Conservation (phyloP, 306 rosid genomes). For the Vicia sativa region DNA sequence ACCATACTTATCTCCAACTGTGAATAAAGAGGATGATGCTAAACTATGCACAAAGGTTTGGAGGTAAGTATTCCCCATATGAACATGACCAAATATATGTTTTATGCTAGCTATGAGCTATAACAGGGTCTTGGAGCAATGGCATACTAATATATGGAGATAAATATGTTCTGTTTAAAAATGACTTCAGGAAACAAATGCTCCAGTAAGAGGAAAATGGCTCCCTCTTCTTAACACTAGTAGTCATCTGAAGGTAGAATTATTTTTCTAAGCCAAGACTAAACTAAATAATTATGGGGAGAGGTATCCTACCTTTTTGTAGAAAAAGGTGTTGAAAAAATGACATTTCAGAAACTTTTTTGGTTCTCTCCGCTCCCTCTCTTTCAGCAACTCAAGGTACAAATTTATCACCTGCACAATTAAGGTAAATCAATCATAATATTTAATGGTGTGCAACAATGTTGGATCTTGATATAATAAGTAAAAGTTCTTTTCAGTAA, state of each 20-base stretch:
- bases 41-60: background rate
- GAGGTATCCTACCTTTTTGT: constrained; percentile 70
- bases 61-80: too few relatives aligned
- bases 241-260: background rate
- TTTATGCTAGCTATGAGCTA: too few relatives aligned
- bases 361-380: constrained; percentile 88
- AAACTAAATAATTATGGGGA: constrained; percentile 25
- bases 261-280: constrained; percentile 24
- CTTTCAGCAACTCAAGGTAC: constrained; percentile 93
- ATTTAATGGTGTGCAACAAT: constrained; percentile 22
- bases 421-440: constrained; percentile 30
- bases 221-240: constrained; percentile 11
- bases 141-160: constrained; percentile 7
- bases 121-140: background rate
- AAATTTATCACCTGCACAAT: constrained; percentile 82
- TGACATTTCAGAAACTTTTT: constrained; percentile 83
- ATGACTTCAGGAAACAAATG: constrained; percentile 10
- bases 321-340: constrained; percentile 93
- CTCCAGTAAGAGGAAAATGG: constrained; percentile 27
- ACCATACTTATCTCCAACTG: background rate
- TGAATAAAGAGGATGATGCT: constrained; percentile 17
- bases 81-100: too few relatives aligned
- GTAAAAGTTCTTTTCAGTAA: constrained; percentile 18
- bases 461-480: constrained; percentile 23
- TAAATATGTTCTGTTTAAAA: background rate